Evolutionary conservation across 768 basidiomycete species (phyloP).

Genomic region (Pisolithus microcarpus): DNA sequence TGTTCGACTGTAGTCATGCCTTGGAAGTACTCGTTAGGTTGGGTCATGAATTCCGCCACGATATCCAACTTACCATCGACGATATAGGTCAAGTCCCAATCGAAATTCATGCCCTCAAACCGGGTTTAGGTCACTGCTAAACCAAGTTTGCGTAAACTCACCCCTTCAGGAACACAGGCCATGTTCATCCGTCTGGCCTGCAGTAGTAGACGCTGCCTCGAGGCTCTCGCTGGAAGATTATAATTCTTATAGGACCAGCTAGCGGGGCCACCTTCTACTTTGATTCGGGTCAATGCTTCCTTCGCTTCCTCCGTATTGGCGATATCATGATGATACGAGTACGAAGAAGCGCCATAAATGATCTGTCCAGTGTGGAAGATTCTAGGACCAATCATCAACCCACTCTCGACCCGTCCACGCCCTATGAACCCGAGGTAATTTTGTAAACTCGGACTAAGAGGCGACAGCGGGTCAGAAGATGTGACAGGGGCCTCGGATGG

Average conservation of each 20-base stretch:
- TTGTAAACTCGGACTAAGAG: conserved; percentile 52
- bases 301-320: conserved; percentile 53
- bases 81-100: conserved; percentile 76
- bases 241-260: conserved; percentile 78
- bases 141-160: conserved; percentile 17
- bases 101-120: conserved; percentile 60
- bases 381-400: conserved; percentile 60
- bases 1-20: conserved; percentile 78
- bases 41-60: neutral
- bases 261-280: conserved; percentile 62
- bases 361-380: conserved; percentile 65
- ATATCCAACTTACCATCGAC: conserved; percentile 49
- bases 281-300: conserved; percentile 61
- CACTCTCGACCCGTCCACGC: conserved; percentile 61
- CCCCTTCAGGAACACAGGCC: conserved; percentile 69
- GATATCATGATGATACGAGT: conserved; percentile 62
- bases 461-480: neutral
- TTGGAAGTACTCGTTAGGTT: conserved; percentile 14
- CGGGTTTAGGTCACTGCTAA: neutral
- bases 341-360: conserved; percentile 39
- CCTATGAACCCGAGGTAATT: conserved; percentile 59
- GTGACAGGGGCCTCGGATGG: neutral
- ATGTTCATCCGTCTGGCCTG: conserved; percentile 57
- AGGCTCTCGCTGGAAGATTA: conserved; percentile 60
- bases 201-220: conserved; percentile 57